Conservation (phyloP, 2,329 filamentous ascomycete genomes). For the Clonostachys sp. region DNA sequence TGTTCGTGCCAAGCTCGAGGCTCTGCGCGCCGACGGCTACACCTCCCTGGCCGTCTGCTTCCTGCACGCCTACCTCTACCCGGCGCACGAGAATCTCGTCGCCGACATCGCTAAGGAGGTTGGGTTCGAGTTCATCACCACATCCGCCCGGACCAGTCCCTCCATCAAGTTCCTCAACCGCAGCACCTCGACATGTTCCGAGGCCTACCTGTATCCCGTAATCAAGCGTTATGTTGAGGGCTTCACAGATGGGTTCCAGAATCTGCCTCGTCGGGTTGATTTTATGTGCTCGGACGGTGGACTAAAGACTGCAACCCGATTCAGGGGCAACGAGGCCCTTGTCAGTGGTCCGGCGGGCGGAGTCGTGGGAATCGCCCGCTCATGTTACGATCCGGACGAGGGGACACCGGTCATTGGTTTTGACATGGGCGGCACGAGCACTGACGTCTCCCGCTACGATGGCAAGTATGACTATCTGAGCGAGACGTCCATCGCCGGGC, state of each 20-base stretch:
- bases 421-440: constrained; percentile 59
- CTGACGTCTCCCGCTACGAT: constrained; percentile 65
- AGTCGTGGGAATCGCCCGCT: constrained; percentile 66
- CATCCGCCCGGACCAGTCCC: constrained; percentile 26
- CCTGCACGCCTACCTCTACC: constrained; percentile 64
- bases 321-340: constrained; percentile 61
- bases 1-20: constrained; percentile 51
- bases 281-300: constrained; percentile 60
- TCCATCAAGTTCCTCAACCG: constrained; percentile 62
- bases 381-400: constrained; percentile 60
- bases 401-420: constrained; percentile 43
- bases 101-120: neutral
- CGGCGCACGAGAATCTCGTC: neutral
- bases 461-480: constrained; percentile 69
- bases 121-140: constrained; percentile 48
- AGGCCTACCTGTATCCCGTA: constrained; percentile 67
- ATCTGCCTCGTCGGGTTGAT: constrained; percentile 39
- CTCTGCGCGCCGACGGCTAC: constrained; percentile 58
- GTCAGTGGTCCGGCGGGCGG: constrained; percentile 69
- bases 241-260: constrained; percentile 56
- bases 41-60: constrained; percentile 50
- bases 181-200: constrained; percentile 64
- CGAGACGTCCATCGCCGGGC: constrained; percentile 64
- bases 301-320: constrained; percentile 45
- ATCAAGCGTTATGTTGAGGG: constrained; percentile 65